Evolutionary conservation across 768 basidiomycete species (phyloP), one percentile per base, ranked within the genome.

Genomic region (Leucocoprinus leucothites): DNA sequence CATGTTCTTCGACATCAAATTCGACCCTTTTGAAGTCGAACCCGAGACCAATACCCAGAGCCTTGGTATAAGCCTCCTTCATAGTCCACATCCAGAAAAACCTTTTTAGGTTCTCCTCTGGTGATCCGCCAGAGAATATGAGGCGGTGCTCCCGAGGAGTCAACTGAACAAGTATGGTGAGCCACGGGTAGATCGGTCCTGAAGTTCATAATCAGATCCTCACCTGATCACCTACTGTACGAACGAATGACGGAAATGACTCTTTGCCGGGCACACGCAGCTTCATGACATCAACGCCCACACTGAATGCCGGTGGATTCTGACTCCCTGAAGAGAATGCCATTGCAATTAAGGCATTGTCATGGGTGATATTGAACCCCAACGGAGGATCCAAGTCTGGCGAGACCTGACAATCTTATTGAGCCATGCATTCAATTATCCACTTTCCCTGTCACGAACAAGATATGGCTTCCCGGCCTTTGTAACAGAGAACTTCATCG

Each of bases 41-140:
- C 1, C 90, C 86, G 13, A 94, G 79, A 0, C 92, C 92, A 31
- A 87, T 65, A 0, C 93, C 93, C 31, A 94, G 76, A 2, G 91
- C 89, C 70, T 94, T 95, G 5, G 89, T 91, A 67, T 93, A 94
- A 3, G 93, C 91, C 67, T 95, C 92, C 69, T 95, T 95, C 65
- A 91, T 70, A 6, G 93, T 93, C 92, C 92, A 94, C 59, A 91
- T 81, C 77, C 86, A 86, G 64, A 87, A 91, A 67, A 94, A 88
- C 14, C 74, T 71, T 42, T 74, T 72, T n/a, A 89, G 69, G 2
- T 76, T 79, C 57, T 86, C 82, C 7, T 70, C 64, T 56, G 77
- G 67, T 24, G 81, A 67, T 6, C 77, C 63, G 9, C 74, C 71
- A 16, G 72, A 66, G 47, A 72, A 64, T 35, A 81, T 50, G n/a